Conservation (phyloP, 139 green algal species). For the Micractinium conductrix region DNA sequence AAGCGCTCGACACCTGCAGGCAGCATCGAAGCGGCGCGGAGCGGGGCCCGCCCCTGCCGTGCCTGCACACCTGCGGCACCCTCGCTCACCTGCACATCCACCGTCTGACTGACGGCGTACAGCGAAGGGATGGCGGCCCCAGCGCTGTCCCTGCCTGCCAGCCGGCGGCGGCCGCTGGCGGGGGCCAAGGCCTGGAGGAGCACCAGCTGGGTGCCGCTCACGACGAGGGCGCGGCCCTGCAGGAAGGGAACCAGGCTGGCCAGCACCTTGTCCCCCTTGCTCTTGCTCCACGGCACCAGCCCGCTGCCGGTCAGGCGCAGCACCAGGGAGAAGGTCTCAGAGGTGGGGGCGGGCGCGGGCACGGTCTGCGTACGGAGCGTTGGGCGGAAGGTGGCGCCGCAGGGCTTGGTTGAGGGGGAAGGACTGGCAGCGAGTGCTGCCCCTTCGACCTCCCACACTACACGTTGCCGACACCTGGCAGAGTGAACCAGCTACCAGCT, state of each 20-base stretch:
- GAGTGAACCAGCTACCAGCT: too few species aligned
- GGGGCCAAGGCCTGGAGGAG: not conserved
- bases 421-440: too few species aligned
- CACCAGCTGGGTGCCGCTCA: not conserved
- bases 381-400: too few species aligned
- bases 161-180: not conserved
- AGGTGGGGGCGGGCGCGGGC: not conserved
- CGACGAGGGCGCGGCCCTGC: not conserved
- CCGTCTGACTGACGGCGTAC: not conserved
- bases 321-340: not conserved
- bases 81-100: not conserved
- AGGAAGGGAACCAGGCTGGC: not conserved
- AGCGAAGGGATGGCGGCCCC: conserved; percentile 16
- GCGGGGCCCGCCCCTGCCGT: too few species aligned
- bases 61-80: too few species aligned
- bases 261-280: not conserved
- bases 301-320: not conserved
- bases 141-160: not conserved
- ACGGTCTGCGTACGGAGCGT: not conserved
- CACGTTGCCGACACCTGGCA: too few species aligned
- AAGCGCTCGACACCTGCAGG: too few species aligned
- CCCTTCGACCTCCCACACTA: too few species aligned
- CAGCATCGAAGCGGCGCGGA: too few species aligned
- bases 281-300: conserved; percentile 2
- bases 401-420: too few species aligned